Base-by-base conservation (phyloP, 1,139 yeast genomes). In the Pneumocystis wakefieldiae region DNA sequence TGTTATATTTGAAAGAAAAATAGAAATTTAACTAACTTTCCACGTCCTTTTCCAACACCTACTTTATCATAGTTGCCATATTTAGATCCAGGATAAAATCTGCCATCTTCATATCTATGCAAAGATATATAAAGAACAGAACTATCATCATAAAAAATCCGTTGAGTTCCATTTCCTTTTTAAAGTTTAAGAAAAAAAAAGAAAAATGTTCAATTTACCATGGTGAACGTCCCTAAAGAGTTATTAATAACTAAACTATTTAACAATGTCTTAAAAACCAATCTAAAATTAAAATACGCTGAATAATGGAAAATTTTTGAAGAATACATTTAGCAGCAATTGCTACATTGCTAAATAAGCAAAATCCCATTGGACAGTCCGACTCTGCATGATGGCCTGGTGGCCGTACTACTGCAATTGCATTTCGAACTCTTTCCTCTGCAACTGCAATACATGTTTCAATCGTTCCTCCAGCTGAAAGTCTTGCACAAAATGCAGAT, bases 311-410 rank as follows among this genome's bases (percentile, higher is more conserved):
- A 72, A 89, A 92, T 64, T 81, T 79, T 69, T 85, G 84, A 66
- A 94, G 76, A 67, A 91, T 85, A 66, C 86, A 84, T 71, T 87
- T 87, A 14, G 97, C 96, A 1, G 98, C 97, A 17, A 94, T 97
- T 0, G 98, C 97, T 57, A 92, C 99, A 71, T 94, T 94, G 67
- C 95, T 87, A 73, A 94, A 94, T 62, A 94, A 77, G 75, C 98
- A 94, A 73, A 94, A 94, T 32, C 99, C 99, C 59, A 96, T 97
- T 0, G 98, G 96, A 24, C 90, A 78, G 67, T 89, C 94, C 0
- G 99, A 97, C 71, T 94, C 99, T 0, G 98, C 97, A 72, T 94
- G 99, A 75, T 94, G 99, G 1, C 99, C 99, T 0, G 99, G 99
- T 0, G 99, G 99, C 68, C 99, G 82, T 15, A 94, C 96, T 15